These are phyloP conservation scores for Butyriboletus appendiculatus DNA, from an alignment of 1,284 basidiomycete species.

Conservation along the genomic window DNA sequence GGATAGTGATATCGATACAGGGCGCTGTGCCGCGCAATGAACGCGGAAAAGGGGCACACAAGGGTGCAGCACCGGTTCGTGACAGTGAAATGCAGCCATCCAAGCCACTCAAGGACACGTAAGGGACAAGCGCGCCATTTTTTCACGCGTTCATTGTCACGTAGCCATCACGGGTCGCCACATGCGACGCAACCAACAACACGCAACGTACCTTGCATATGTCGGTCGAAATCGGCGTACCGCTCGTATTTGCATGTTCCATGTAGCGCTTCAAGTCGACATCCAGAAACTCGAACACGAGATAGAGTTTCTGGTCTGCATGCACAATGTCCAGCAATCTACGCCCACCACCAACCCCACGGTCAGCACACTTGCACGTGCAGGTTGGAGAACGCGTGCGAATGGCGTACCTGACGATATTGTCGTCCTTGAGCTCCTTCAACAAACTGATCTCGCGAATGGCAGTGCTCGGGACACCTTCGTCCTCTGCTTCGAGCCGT, in stretches of 20 bases:
- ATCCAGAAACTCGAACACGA: slow-evolving; percentile 96
- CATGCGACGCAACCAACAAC: background rate
- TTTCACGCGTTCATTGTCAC: slow-evolving; percentile 17
- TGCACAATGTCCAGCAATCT: slow-evolving; percentile 97
- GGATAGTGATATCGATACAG: slow-evolving; percentile 24
- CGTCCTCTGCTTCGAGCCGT: slow-evolving; percentile 95
- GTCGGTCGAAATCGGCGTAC: slow-evolving; percentile 71
- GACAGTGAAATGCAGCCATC: slow-evolving; percentile 2
- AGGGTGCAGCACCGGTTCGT: background rate
- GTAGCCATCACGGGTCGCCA: slow-evolving; percentile 11
- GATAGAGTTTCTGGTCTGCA: slow-evolving; percentile 94
- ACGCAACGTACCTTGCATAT: slow-evolving; percentile 77
- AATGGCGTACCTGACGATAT: slow-evolving; percentile 77
- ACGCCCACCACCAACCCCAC: background rate
- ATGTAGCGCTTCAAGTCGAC: slow-evolving; percentile 97
- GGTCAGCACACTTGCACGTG: slow-evolving; percentile 17
- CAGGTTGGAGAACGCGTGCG: background rate
- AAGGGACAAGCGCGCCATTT: slow-evolving; percentile 9
- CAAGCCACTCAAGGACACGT: slow-evolving; percentile 27
- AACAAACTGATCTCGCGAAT: slow-evolving; percentile 97
- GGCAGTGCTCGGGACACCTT: slow-evolving; percentile 96
- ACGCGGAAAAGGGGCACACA: background rate
- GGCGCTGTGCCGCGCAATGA: slow-evolving; percentile 4
- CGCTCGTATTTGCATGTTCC: slow-evolving; percentile 77
- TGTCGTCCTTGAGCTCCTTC: slow-evolving; percentile 95